Conservation (phyloP, 2,329 filamentous ascomycete species). For the Mariannaea sp. region DNA sequence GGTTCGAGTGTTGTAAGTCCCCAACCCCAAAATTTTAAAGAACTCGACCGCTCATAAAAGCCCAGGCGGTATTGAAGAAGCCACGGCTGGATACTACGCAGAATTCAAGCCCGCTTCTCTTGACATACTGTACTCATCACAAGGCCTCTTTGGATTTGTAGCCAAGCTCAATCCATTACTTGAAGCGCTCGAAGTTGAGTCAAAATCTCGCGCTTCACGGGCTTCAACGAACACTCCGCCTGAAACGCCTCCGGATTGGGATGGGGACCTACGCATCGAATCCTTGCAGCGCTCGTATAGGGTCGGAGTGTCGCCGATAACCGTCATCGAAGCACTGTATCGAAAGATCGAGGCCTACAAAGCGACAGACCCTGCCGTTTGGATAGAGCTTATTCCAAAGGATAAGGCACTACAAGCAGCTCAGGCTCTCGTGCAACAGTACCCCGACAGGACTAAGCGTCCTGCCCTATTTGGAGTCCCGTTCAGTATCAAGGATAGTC, state of each 20-base stretch:
- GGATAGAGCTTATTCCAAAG: slow-evolving; percentile 43
- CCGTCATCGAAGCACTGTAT: slow-evolving; percentile 4
- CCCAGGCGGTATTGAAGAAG: slow-evolving; percentile 8
- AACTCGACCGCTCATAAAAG: slow-evolving; percentile 45
- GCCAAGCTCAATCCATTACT: slow-evolving; percentile 3
- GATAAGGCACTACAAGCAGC: slow-evolving; percentile 36
- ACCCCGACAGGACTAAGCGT: slow-evolving; percentile 40
- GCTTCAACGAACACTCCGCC: background rate
- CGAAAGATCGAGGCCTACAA: slow-evolving; percentile 5
- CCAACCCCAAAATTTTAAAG: slow-evolving; percentile 53
- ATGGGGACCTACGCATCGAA: slow-evolving; percentile 4
- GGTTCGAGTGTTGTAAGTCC: slow-evolving; percentile 62
- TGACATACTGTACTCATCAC: slow-evolving; percentile 56
- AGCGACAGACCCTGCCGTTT: slow-evolving; percentile 3
- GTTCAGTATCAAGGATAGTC: slow-evolving; percentile 61
- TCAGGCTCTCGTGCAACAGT: slow-evolving; percentile 3
- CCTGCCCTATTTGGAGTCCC: slow-evolving; percentile 60
- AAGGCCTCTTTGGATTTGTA: slow-evolving; percentile 50
- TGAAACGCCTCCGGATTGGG: slow-evolving; percentile 6
- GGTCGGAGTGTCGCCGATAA: slow-evolving; percentile 7
- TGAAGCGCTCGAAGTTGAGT: slow-evolving; percentile 4
- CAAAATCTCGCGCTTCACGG: background rate
- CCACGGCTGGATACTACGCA: slow-evolving; percentile 7
- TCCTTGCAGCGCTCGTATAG: slow-evolving; percentile 4
- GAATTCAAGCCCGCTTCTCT: slow-evolving; percentile 40